Evolutionary conservation across 441 rosid species (phyloP).

Genomic region (Pelargonium myrrhifolium): DNA sequence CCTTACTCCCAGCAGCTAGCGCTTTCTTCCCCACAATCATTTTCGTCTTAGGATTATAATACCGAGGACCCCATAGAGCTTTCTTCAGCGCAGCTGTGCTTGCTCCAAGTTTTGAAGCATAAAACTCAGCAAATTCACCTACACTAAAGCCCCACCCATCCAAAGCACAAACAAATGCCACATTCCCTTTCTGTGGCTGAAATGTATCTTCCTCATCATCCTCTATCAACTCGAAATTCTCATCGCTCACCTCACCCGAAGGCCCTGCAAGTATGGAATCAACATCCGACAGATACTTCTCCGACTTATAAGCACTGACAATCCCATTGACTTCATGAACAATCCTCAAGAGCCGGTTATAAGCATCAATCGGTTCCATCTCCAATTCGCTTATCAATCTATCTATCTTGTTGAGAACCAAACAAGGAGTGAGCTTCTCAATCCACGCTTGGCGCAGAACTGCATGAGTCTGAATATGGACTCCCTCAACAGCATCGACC

Average conservation of each 20-base stretch:
- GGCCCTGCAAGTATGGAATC: constrained; percentile 65
- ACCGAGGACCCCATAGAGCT: constrained; percentile 88
- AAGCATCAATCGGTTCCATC: constrained; percentile 81
- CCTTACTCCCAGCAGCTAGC: constrained; percentile 45
- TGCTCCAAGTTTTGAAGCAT: constrained; percentile 74
- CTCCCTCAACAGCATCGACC: constrained; percentile 97
- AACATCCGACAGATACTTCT: constrained; percentile 88
- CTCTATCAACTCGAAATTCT: constrained; percentile 58
- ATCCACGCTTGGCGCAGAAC: constrained; percentile 88
- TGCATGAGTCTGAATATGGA: constrained; percentile 87
- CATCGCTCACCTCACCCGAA: constrained; percentile 43
- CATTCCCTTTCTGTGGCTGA: constrained; percentile 92
- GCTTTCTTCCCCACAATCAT: constrained; percentile 85
- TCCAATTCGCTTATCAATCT: constrained; percentile 81
- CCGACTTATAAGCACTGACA: constrained; percentile 72
- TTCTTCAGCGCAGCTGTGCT: constrained; percentile 55
- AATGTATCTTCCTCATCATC: constrained; percentile 93
- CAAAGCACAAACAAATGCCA: constrained; percentile 76
- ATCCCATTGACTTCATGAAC: constrained; percentile 91
- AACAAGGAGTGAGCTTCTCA: constrained; percentile 83
- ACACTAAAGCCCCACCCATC: constrained; percentile 94
- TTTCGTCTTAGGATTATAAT: constrained; percentile 55
- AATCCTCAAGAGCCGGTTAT: constrained; percentile 67
- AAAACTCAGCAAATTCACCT: constrained; percentile 68
- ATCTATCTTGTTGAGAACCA: constrained; percentile 91